These are phyloP conservation scores for Begonia peltatifolia DNA, from an alignment of 306 rosid species.

Conservation along the genomic window DNA sequence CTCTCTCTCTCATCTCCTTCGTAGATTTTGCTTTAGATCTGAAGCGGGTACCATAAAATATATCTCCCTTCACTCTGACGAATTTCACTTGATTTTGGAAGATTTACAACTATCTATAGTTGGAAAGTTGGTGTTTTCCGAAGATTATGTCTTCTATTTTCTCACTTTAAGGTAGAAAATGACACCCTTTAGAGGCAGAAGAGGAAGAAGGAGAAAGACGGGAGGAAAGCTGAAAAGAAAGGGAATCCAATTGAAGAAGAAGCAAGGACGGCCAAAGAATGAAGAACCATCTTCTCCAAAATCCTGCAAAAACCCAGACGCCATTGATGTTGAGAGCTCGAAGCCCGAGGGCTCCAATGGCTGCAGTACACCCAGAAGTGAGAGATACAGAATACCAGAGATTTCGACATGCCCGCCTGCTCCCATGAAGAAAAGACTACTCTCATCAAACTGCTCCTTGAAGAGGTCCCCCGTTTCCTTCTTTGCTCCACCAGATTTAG, in stretches of 20 bases:
- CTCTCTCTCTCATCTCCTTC: too few species aligned
- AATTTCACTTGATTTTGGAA: too few species aligned
- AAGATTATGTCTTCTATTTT: too few species aligned
- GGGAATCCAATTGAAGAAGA: slow-evolving; percentile 24
- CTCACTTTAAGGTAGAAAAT: slow-evolving; percentile 7
- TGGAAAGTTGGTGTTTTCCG: too few species aligned
- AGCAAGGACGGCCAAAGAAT: background rate
- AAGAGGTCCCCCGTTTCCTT: slow-evolving; percentile 38
- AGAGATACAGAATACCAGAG: slow-evolving; percentile 45
- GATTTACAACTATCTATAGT: too few species aligned
- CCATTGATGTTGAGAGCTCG: slow-evolving; percentile 19
- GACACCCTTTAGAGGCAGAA: slow-evolving; percentile 45
- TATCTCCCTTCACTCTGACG: too few species aligned
- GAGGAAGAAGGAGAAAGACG: slow-evolving; percentile 13
- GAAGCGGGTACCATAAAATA: too few species aligned
- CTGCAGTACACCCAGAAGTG: slow-evolving; percentile 47
- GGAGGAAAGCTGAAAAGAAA: slow-evolving; percentile 1
- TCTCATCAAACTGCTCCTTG: slow-evolving; percentile 30
- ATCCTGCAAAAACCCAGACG: slow-evolving; percentile 16
- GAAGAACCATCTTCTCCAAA: slow-evolving; percentile 7
- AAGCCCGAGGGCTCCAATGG: slow-evolving; percentile 19
- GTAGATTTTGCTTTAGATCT: too few species aligned
- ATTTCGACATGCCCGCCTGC: slow-evolving; percentile 66
- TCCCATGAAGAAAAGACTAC: slow-evolving; percentile 36
- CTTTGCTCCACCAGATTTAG: slow-evolving; percentile 59